These are phyloP conservation scores for Baudoinia panamericana DNA, from an alignment of 495 filamentous ascomycete genomes.

Conservation along the genomic window DNA sequence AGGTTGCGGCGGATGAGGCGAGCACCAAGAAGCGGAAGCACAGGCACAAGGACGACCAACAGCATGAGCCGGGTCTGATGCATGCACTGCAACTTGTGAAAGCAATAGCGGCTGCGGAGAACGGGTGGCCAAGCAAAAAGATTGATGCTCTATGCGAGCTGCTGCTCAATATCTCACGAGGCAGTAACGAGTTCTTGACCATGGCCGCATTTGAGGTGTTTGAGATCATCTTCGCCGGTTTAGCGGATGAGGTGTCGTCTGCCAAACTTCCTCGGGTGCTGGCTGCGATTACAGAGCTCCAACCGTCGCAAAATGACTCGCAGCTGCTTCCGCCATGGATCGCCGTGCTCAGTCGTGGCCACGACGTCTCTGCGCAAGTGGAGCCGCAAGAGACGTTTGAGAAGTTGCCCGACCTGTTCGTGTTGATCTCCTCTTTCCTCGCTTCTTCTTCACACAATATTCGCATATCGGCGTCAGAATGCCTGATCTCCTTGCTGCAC, in stretches of 20 bases:
- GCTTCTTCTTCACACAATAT: constrained; percentile 82
- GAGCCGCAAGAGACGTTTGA: constrained; percentile 75
- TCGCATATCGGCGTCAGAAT: constrained; percentile 83
- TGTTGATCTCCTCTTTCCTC: constrained; percentile 62
- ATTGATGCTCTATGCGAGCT: constrained; percentile 83
- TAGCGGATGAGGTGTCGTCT: constrained; percentile 73
- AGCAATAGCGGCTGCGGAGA: constrained; percentile 68
- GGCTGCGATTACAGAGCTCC: constrained; percentile 75
- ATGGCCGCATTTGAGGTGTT: constrained; percentile 95
- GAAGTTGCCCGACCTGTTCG: constrained; percentile 71
- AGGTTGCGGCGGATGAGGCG: constrained; percentile 51
- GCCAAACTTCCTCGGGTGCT: constrained; percentile 79
- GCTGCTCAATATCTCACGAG: constrained; percentile 71
- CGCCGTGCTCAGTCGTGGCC: constrained; percentile 81
- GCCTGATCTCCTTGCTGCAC: constrained; percentile 77
- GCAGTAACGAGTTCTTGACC: constrained; percentile 85
- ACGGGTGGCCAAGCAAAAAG: constrained; percentile 94
- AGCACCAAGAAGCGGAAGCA: constrained; percentile 54
- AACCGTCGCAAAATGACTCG: constrained; percentile 79
- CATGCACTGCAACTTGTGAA: constrained; percentile 86
- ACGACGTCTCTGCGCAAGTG: constrained; percentile 83
- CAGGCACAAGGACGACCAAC: constrained; percentile 34
- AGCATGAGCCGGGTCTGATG: constrained; percentile 70
- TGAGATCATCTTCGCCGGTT: constrained; percentile 83
- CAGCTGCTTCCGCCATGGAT: constrained; percentile 93